Percentiles rank a stretch among this genome's conserved stretches.
Conservation (phyloP, 441 rosid species). For the Populus trichocarpa region DNA sequence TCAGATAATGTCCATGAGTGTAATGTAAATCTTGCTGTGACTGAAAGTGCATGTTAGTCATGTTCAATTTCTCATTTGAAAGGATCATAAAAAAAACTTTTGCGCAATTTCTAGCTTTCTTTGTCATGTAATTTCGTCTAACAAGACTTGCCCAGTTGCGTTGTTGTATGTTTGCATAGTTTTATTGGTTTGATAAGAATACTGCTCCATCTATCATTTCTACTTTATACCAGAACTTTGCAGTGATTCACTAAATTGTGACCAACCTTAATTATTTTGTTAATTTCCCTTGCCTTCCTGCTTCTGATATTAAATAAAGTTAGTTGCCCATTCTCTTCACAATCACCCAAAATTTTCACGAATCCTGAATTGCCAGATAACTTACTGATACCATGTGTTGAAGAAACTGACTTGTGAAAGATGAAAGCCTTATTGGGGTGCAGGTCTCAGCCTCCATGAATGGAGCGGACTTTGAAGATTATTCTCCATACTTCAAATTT, state of each 20-base stretch:
- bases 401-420: too few relatives aligned
- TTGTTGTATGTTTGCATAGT: not conserved
- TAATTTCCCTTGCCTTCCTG: not conserved
- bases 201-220: not conserved
- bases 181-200: not conserved
- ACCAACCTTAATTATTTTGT: not conserved
- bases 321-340: too few relatives aligned
- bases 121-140: not conserved
- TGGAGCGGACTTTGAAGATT: too few relatives aligned
- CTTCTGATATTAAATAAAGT: not conserved
- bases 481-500: too few relatives aligned
- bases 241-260: not conserved
- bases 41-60: not conserved
- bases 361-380: too few relatives aligned
- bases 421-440: too few relatives aligned
- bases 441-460: too few relatives aligned
- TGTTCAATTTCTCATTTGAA: not conserved
- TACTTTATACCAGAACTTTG: not conserved
- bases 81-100: not conserved
- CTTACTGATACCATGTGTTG: too few relatives aligned
- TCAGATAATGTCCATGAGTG: conserved; percentile 84
- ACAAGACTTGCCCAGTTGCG: not conserved
- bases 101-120: not conserved
- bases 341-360: too few relatives aligned
- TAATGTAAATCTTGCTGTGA: conserved; percentile 17